Evolutionary conservation across 176 grass and related monocot species (phyloP).

Genomic region (Luzula sylvatica): DNA sequence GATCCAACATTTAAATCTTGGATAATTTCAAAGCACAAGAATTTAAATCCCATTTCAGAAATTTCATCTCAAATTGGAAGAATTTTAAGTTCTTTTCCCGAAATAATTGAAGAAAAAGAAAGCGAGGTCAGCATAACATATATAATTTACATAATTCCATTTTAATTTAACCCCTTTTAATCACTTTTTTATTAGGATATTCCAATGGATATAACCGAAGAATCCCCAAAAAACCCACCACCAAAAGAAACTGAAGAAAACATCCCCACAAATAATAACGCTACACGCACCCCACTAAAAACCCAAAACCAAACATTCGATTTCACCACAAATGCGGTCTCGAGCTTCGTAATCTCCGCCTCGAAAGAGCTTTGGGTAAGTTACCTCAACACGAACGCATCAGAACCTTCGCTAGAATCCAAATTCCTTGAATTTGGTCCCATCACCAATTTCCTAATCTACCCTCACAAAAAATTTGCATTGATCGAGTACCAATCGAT

Average conservation of each 20-base stretch:
- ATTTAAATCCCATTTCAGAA: constrained; percentile 45
- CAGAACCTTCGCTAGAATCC: constrained; percentile 47
- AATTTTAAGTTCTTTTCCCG: constrained; percentile 67
- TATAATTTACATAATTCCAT: neutral
- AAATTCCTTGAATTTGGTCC: constrained; percentile 78
- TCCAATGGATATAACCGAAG: constrained; percentile 2
- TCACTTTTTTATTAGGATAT: constrained; percentile 6
- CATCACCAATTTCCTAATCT: constrained; percentile 44
- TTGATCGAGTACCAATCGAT: constrained; percentile 68
- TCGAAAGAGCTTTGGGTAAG: constrained; percentile 84
- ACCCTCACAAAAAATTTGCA: constrained; percentile 49
- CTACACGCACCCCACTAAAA: neutral
- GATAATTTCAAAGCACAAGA: constrained; percentile 63
- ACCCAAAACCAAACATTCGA: constrained; percentile 29
- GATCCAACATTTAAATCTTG: constrained; percentile 62
- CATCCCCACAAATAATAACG: constrained; percentile 1
- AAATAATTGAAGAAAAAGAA: constrained; percentile 33
- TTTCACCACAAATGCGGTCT: constrained; percentile 43
- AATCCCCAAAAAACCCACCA: constrained; percentile 17
- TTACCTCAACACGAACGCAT: constrained; percentile 40
- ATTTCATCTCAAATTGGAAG: constrained; percentile 55
- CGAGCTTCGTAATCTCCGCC: constrained; percentile 58
- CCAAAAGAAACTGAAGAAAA: constrained; percentile 5
- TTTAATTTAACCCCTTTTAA: no score
- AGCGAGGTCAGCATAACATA: constrained; percentile 23